Conservation (phyloP, 495 filamentous ascomycete genomes). For the Sporormia fimetaria region DNA sequence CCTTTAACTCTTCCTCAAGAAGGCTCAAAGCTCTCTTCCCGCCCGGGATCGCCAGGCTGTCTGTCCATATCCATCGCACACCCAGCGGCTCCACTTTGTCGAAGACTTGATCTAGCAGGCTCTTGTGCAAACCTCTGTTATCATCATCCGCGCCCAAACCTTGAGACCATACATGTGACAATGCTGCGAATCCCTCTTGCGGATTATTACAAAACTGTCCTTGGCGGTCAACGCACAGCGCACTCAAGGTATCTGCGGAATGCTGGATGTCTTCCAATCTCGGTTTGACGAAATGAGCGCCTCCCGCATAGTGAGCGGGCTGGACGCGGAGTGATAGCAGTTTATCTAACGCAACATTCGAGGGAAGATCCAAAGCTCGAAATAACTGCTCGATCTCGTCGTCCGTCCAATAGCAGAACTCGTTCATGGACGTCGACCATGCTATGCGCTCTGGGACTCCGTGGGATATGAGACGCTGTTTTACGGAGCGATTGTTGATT, state of each 20-base stretch:
- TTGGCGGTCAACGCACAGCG: not conserved
- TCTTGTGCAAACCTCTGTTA: constrained; percentile 4
- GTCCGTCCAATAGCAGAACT: constrained; percentile 3
- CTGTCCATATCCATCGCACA: constrained; percentile 1
- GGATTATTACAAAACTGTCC: constrained; percentile 1
- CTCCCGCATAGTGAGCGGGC: too few relatives aligned
- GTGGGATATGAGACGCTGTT: not conserved
- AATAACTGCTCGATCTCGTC: not conserved
- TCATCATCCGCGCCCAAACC: constrained; percentile 1
- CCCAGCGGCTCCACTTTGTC: constrained; percentile 1
- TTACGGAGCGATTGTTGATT: constrained; percentile 1
- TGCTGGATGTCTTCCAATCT: not conserved
- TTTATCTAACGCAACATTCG: not conserved
- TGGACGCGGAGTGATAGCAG: not conserved
- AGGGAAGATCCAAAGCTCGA: not conserved
- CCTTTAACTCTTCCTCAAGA: not conserved
- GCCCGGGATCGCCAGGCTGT: constrained; percentile 2
- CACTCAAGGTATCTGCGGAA: not conserved
- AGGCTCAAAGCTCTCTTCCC: not conserved
- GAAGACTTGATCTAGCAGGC: constrained; percentile 1
- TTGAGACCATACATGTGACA: constrained; percentile 5
- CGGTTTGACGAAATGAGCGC: too few relatives aligned
- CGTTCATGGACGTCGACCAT: constrained; percentile 1
- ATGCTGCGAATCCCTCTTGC: constrained; percentile 2
- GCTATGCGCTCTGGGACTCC: not conserved